Percentiles rank a stretch among this genome's conserved stretches.
Conservation (phyloP, 1,284 basidiomycete genomes). For the Cutaneotrichosporon sp. region DNA sequence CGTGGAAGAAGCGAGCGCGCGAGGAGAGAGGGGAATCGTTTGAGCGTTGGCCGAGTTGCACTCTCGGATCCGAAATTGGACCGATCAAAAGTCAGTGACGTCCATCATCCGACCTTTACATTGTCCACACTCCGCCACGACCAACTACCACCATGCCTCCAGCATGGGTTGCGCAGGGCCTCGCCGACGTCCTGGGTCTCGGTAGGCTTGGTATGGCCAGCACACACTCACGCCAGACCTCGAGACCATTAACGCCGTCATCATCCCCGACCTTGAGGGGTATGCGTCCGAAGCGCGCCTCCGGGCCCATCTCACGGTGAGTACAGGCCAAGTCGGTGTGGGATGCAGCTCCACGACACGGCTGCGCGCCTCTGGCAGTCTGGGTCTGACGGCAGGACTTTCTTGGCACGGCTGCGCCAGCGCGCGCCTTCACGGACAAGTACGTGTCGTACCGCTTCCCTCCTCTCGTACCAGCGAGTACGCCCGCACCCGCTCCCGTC, state of each 20-base stretch:
- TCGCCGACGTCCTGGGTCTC: constrained; percentile 34
- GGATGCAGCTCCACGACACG: neutral
- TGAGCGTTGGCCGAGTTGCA: neutral
- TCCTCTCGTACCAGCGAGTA: constrained; percentile 11
- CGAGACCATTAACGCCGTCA: constrained; percentile 37
- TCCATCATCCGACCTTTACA: neutral
- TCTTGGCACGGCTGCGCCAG: constrained; percentile 33
- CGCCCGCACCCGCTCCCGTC: neutral
- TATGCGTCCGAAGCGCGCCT: constrained; percentile 33
- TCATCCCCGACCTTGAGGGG: constrained; percentile 40
- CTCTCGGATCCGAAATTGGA: constrained; percentile 3
- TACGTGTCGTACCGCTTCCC: constrained; percentile 42
- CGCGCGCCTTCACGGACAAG: constrained; percentile 34
- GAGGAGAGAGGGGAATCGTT: no score
- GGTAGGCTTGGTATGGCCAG: constrained; percentile 23
- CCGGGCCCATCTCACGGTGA: constrained; percentile 36
- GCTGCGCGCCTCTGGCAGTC: neutral
- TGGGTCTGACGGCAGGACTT: constrained; percentile 32
- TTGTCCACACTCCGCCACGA: neutral
- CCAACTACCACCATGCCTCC: constrained; percentile 18
- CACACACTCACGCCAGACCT: constrained; percentile 28
- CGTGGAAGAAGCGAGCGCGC: no score
- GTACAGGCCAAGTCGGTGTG: constrained; percentile 9
- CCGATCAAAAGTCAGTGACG: constrained; percentile 2
- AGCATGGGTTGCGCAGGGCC: constrained; percentile 37